phyloP scores from a whole-genome alignment of 2,329 filamentous ascomycete genomes.

The Ampelomyces quisqualis region DNA sequence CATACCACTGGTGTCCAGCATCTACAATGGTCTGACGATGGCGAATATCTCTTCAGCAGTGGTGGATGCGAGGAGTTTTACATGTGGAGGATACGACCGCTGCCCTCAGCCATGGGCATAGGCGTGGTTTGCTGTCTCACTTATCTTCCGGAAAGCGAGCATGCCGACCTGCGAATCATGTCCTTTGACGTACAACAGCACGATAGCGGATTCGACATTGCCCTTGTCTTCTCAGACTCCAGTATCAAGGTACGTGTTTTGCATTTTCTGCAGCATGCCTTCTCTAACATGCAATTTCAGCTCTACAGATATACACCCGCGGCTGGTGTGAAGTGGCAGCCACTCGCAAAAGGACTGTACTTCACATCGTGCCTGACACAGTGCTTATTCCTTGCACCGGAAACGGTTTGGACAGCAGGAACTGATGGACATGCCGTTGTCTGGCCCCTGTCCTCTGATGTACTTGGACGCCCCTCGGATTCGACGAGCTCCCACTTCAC shows the following conservation, averaged over 20 bases:
- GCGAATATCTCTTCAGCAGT: slow-evolving; percentile 76
- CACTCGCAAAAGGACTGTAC: slow-evolving; percentile 46
- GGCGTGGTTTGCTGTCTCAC: slow-evolving; percentile 56
- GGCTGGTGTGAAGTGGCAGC: slow-evolving; percentile 34
- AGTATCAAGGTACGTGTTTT: slow-evolving; percentile 57
- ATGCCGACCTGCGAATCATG: slow-evolving; percentile 74
- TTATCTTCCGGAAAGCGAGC: slow-evolving; percentile 53
- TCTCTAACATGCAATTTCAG: slow-evolving; percentile 31
- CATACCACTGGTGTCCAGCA: slow-evolving; percentile 84
- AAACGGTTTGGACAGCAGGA: slow-evolving; percentile 64
- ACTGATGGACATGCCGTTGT: slow-evolving; percentile 77
- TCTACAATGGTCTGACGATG: slow-evolving; percentile 68
- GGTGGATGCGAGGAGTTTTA: slow-evolving; percentile 85
- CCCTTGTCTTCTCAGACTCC: slow-evolving; percentile 82
- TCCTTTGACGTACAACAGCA: slow-evolving; percentile 64
- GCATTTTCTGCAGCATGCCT: neutral
- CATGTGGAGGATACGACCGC: slow-evolving; percentile 68
- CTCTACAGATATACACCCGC: slow-evolving; percentile 47
- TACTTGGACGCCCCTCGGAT: slow-evolving; percentile 8
- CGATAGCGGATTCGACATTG: slow-evolving; percentile 56
- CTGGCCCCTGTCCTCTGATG: slow-evolving; percentile 51
- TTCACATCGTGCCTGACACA: slow-evolving; percentile 69
- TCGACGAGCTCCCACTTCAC: slow-evolving; percentile 25
- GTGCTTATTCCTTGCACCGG: slow-evolving; percentile 44
- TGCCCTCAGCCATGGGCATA: slow-evolving; percentile 54